Percentiles rank a stretch among this genome's conserved stretches.
Evolutionary conservation across 805 yeast genomes (phyloP).

Genomic region (Scheffersomyces coipomensis): DNA sequence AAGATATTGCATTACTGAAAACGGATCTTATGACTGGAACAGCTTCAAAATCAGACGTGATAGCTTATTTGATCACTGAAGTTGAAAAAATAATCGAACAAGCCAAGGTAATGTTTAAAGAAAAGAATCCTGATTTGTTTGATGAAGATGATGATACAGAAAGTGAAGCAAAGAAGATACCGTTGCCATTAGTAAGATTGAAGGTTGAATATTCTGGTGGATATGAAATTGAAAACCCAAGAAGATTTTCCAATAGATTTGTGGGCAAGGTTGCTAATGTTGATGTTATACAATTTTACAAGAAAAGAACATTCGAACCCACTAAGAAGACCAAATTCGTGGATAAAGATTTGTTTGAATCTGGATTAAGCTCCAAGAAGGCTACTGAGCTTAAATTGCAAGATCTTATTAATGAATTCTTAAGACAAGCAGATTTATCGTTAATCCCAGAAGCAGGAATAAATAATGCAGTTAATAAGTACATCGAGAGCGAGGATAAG

Average conservation of each 20-base stretch:
- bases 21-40: slow-evolving; percentile 59
- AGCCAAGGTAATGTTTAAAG: slow-evolving; percentile 53
- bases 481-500: slow-evolving; percentile 83
- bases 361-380: slow-evolving; percentile 11
- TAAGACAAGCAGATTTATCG: slow-evolving; percentile 62
- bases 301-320: slow-evolving; percentile 36
- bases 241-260: slow-evolving; percentile 85
- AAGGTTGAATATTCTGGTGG: slow-evolving; percentile 90
- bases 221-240: slow-evolving; percentile 86
- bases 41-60: slow-evolving; percentile 59
- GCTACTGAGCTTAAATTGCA: slow-evolving; percentile 50
- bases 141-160: slow-evolving; percentile 16
- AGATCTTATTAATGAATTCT: slow-evolving; percentile 58
- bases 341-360: slow-evolving; percentile 11
- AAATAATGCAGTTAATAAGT: slow-evolving; percentile 66
- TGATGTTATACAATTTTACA: slow-evolving; percentile 75
- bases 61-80: slow-evolving; percentile 54
- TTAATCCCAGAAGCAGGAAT: slow-evolving; percentile 76
- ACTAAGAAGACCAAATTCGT: slow-evolving; percentile 17
- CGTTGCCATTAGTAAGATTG: slow-evolving; percentile 78
- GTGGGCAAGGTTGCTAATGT: slow-evolving; percentile 89
- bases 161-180: slow-evolving; percentile 27
- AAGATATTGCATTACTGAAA: slow-evolving; percentile 54
- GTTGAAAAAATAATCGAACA: slow-evolving; percentile 66
- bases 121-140: slow-evolving; percentile 25